Evolutionary conservation across 2,329 filamentous ascomycete genomes (phyloP), one percentile per base, ranked within the genome.

Genomic region (Fusarium pseudoanthophilum): DNA sequence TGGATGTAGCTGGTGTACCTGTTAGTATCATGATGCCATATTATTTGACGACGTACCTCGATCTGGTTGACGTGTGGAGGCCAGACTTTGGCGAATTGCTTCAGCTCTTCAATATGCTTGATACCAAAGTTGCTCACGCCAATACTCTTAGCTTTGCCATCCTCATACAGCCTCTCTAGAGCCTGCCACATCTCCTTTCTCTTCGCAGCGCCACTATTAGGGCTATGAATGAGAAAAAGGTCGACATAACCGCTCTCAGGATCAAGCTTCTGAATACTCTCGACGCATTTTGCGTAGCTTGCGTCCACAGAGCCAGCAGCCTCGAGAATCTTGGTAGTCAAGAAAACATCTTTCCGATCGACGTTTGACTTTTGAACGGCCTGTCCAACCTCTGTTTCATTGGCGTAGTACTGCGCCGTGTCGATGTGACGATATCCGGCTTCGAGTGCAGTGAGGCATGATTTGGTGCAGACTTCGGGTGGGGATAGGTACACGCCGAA

Each of bases 111-210:
- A 40, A 94, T 89, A 74, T 92, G 89, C 53, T 86, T 85, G 63
- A 91, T 87, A 5, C 91, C 91, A 77, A 89, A 93, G 76, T 93
- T 94, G 80, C 90, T 92, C 52, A 93, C 91, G 0, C 92, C 92
- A 78, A 93, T 92, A 34, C 87, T 87, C 80, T 86, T 89, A 13
- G 88, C 86, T 69, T 86, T 89, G 4, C 91, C 91, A 71, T 89
- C 87, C 36, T 86, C 82, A 67, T 89, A 83, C 45, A 92, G 79
- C 78, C 83, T 87, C 82, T 93, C 91, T 64, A 94, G 80, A 4
- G 90, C 91, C 67, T 85, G 84, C 91, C 91, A 94, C 82, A 93
- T 84, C 74, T 89, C 84, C 80, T 89, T 90, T 51, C 91, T 84
- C 21, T 85, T 86, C 13, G 85, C 82, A 4, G 83, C 78, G 1